Percentiles rank a stretch among this genome's conserved stretches.
These are phyloP conservation scores for Aspergillus aculeatus DNA, from an alignment of 2,329 filamentous ascomycete genomes.

Conservation along the genomic window DNA sequence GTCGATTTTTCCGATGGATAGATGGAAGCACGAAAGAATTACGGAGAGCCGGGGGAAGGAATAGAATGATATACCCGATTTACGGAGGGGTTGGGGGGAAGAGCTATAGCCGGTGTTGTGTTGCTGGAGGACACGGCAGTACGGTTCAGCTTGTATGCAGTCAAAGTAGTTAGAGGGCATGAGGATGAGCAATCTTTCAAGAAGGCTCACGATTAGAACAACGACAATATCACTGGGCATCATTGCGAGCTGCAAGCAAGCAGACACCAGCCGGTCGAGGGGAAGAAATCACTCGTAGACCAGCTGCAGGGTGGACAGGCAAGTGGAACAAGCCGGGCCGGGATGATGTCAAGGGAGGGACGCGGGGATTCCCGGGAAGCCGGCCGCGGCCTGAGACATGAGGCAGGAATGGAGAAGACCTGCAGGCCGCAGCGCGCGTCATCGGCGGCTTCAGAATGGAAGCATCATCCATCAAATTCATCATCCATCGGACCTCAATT, in stretches of 20 bases:
- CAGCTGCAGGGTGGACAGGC: too few species aligned
- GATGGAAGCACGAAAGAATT: slow-evolving; percentile 27
- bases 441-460: slow-evolving; percentile 10
- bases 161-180: neutral
- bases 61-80: slow-evolving; percentile 5
- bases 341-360: slow-evolving; percentile 28
- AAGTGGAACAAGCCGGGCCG: neutral
- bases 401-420: neutral
- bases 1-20: slow-evolving; percentile 20
- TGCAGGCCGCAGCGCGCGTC: slow-evolving; percentile 8
- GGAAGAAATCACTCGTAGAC: neutral
- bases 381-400: slow-evolving; percentile 17
- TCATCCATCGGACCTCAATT: slow-evolving; percentile 5
- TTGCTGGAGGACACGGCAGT: neutral
- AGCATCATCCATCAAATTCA: slow-evolving; percentile 1
- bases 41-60: slow-evolving; percentile 21
- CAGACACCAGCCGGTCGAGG: neutral
- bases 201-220: neutral
- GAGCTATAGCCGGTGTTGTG: neutral
- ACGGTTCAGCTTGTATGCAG: neutral
- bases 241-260: neutral
- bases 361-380: slow-evolving; percentile 26
- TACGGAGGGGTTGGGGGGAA: neutral
- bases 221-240: neutral
- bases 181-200: neutral